These are phyloP conservation scores for Chlamydomonas applanata DNA, from an alignment of 139 green algal species.

Conservation along the genomic window DNA sequence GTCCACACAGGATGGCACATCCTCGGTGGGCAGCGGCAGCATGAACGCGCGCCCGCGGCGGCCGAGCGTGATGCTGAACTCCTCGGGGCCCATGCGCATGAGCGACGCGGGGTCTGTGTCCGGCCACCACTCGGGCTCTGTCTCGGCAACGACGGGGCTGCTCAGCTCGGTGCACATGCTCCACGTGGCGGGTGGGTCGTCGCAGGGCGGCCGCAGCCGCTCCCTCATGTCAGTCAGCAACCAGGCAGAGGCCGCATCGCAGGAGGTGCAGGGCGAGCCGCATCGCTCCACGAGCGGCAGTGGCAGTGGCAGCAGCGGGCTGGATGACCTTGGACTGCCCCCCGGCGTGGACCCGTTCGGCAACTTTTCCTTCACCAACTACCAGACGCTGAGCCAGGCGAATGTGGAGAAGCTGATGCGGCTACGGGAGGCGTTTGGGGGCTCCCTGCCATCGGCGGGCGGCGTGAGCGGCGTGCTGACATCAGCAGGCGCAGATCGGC, in stretches of 20 bases:
- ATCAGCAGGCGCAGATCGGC: neutral
- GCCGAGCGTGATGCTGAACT: no score
- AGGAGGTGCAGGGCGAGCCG: constrained; percentile 3
- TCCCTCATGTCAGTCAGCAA: no score
- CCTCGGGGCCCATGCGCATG: no score
- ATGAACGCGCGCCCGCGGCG: no score
- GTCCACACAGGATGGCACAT: no score
- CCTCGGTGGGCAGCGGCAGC: no score
- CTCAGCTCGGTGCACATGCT: neutral
- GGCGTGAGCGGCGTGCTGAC: neutral
- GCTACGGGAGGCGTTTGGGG: constrained; percentile 24
- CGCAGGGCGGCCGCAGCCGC: no score
- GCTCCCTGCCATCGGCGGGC: constrained; percentile 10
- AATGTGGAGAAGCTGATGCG: constrained; percentile 46
- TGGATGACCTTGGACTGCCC: constrained; percentile 11
- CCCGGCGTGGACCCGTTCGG: constrained; percentile 28
- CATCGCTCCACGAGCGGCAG: neutral
- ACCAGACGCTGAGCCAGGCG: constrained; percentile 26
- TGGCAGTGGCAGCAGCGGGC: neutral
- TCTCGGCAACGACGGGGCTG: neutral
- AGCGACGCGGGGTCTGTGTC: no score
- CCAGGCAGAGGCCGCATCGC: no score
- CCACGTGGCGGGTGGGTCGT: no score
- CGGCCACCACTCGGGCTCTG: no score
- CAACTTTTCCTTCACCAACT: constrained; percentile 49